A percentile compares a stretch with the other conserved stretches of the same genome.
These are phyloP conservation scores for Mycena rebaudengoi DNA, from an alignment of 768 basidiomycete species.

Conservation along the genomic window DNA sequence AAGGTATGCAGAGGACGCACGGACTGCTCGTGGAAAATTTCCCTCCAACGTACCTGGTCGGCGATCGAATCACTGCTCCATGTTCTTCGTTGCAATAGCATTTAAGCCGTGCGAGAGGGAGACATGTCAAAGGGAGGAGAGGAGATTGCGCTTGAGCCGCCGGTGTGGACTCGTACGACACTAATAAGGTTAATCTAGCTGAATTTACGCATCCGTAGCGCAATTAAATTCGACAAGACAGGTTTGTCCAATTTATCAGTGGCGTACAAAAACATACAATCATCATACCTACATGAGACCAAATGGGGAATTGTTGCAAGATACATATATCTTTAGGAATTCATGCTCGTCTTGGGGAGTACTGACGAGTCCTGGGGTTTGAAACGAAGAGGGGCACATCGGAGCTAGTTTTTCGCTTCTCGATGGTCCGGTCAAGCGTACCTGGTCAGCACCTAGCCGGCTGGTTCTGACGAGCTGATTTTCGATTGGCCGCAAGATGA, in stretches of 20 bases:
- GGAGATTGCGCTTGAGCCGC: slow-evolving; percentile 12
- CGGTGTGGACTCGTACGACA: slow-evolving; percentile 21
- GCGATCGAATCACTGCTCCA: not conserved
- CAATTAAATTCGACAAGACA: not conserved
- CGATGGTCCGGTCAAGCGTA: no score
- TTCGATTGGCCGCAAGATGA: no score
- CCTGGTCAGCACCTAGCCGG: no score
- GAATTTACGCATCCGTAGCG: no score
- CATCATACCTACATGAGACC: not conserved
- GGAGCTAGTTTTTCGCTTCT: no score
- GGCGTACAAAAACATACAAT: not conserved
- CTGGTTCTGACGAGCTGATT: no score
- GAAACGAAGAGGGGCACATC: no score
- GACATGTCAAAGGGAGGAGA: slow-evolving; percentile 15
- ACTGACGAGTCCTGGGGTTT: not conserved
- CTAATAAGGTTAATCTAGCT: slow-evolving; percentile 19
- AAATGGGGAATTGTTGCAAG: not conserved
- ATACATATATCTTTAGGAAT: not conserved
- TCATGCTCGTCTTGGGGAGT: no score
- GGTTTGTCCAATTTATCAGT: slow-evolving; percentile 21
- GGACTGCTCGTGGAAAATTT: not conserved
- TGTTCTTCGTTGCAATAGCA: not conserved
- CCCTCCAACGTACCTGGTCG: not conserved
- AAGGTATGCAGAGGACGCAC: not conserved
- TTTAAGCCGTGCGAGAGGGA: slow-evolving; percentile 15